Conservation (phyloP, 345 rosid genomes). For the Psidium friedrichsthalianum region DNA sequence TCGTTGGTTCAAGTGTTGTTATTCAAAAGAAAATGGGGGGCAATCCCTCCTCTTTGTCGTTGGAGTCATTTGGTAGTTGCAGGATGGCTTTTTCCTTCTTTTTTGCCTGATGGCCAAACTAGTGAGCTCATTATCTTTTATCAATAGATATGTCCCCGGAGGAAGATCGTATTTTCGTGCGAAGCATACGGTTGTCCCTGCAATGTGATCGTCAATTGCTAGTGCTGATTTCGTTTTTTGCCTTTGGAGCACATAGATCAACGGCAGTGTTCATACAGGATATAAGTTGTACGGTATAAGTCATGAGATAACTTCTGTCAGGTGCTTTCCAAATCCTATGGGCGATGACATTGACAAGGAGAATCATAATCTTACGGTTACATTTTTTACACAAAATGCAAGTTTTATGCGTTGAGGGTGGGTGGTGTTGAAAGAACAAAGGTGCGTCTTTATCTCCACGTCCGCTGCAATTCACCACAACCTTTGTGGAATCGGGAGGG, state of each 20-base stretch:
- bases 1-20: not conserved
- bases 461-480: slow-evolving; percentile 67
- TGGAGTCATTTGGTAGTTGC: not conserved
- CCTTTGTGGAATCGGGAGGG: slow-evolving; percentile 36
- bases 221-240: not conserved
- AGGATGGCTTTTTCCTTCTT: not conserved
- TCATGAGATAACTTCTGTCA: not conserved
- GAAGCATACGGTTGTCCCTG: too few species aligned
- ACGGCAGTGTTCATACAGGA: not conserved
- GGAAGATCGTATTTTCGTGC: not conserved
- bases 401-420: not conserved
- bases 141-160: not conserved
- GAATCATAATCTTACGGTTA: not conserved
- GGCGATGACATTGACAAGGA: not conserved
- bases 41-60: not conserved
- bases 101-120: not conserved
- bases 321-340: not conserved
- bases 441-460: slow-evolving; percentile 66
- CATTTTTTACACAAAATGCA: not conserved
- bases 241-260: not conserved
- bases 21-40: not conserved
- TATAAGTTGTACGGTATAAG: not conserved
- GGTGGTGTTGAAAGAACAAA: slow-evolving; percentile 5
- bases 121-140: not conserved
- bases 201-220: not conserved